Percentiles rank a stretch among this genome's conserved stretches.
phyloP scores from a whole-genome alignment of 2,329 filamentous ascomycete genomes.

The Aspergillus cejpii region DNA sequence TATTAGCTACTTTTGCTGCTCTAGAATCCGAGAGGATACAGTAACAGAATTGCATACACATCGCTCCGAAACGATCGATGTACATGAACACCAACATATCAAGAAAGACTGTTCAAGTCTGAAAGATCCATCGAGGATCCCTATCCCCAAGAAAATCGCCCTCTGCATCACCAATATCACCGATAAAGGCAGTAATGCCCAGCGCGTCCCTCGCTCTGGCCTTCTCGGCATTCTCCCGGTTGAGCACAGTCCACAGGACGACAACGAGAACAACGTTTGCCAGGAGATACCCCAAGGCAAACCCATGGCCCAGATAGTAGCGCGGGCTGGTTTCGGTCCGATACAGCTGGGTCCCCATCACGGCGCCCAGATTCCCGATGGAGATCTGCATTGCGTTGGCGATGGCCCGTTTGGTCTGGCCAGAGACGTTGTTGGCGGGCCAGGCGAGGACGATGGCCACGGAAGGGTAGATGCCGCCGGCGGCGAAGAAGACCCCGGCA shows the following conservation, averaged over 20 bases:
- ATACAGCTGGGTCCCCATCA: constrained; percentile 65
- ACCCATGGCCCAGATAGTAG: constrained; percentile 60
- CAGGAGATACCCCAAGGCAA: constrained; percentile 59
- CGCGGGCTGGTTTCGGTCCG: constrained; percentile 54
- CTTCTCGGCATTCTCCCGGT: constrained; percentile 52
- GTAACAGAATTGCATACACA: too few species aligned
- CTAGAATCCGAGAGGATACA: background rate
- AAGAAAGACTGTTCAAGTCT: too few species aligned
- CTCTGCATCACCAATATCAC: constrained; percentile 46
- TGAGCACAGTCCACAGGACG: constrained; percentile 50
- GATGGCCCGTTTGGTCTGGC: constrained; percentile 62
- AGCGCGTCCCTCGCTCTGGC: constrained; percentile 42
- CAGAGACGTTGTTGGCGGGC: constrained; percentile 65
- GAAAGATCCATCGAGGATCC: constrained; percentile 61
- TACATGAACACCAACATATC: background rate
- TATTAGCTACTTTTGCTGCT: background rate
- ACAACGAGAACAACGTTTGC: constrained; percentile 52
- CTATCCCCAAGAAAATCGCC: constrained; percentile 55
- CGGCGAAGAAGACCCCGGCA: constrained; percentile 56
- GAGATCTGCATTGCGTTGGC: constrained; percentile 66
- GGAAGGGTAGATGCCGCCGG: constrained; percentile 61
- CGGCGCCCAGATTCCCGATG: constrained; percentile 62
- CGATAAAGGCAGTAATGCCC: constrained; percentile 24
- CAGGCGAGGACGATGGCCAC: constrained; percentile 59
- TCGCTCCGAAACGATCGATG: too few species aligned